These are phyloP conservation scores for Fusarium poae DNA, from an alignment of 2,329 filamentous ascomycete genomes.

Conservation along the genomic window DNA sequence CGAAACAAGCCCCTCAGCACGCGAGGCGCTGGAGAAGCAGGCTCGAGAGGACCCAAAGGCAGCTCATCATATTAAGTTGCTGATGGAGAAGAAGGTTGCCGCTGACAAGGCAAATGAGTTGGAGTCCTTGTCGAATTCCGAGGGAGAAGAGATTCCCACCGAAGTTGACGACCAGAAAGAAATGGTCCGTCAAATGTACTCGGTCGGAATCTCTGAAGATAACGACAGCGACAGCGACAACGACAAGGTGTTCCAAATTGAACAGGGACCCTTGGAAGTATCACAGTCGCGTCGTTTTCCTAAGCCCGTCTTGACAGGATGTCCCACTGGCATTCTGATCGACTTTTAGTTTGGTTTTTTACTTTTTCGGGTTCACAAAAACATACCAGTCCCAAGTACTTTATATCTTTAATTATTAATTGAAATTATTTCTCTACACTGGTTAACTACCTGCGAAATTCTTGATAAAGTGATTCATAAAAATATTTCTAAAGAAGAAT, in stretches of 20 bases:
- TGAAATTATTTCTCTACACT: too few species aligned
- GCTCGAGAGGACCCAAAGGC: neutral
- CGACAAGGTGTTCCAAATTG: neutral
- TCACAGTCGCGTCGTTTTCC: neutral
- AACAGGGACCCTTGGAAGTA: neutral
- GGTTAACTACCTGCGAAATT: too few species aligned
- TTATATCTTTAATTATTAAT: too few species aligned
- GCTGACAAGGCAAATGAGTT: neutral
- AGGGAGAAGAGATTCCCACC: too few species aligned
- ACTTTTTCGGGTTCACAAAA: too few species aligned
- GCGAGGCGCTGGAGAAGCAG: neutral
- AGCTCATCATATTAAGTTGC: neutral
- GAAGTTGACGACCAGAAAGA: neutral
- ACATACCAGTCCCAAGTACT: too few species aligned
- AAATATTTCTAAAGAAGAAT: too few species aligned
- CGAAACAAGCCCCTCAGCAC: neutral
- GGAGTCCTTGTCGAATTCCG: neutral
- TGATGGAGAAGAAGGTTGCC: neutral
- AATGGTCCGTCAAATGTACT: neutral
- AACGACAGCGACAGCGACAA: neutral
- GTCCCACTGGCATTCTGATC: neutral
- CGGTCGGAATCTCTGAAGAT: neutral
- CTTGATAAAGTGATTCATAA: too few species aligned
- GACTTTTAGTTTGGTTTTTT: neutral
- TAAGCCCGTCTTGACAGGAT: neutral